Evolutionary conservation across 345 rosid species (phyloP).

Genomic region (Aurinia saxatilis): DNA sequence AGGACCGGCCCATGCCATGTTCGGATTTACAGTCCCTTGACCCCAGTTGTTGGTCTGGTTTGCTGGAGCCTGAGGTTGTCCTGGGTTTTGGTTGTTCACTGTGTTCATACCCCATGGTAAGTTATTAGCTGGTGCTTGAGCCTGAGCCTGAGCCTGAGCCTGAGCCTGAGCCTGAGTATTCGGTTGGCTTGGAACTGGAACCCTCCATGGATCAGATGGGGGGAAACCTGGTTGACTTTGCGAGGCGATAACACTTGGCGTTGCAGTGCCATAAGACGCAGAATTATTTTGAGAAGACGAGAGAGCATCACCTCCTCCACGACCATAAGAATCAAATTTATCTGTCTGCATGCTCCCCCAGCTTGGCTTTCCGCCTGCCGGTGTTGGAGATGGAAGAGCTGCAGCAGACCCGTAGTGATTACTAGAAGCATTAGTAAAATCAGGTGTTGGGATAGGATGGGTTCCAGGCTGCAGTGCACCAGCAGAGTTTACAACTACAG

Average conservation of each 20-base stretch:
- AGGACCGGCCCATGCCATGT: slow-evolving; percentile 60
- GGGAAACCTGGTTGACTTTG: slow-evolving; percentile 35
- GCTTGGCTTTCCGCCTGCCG: slow-evolving; percentile 37
- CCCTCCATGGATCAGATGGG: slow-evolving; percentile 62
- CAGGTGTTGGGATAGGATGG: slow-evolving; percentile 12
- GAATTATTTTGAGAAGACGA: slow-evolving; percentile 38
- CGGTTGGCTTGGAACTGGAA: slow-evolving; percentile 25
- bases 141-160: slow-evolving; percentile 22
- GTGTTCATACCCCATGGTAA: slow-evolving; percentile 46
- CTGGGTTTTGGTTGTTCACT: slow-evolving; percentile 27
- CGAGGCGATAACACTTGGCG: slow-evolving; percentile 33
- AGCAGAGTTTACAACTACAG: slow-evolving; percentile 31
- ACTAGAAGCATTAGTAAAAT: not conserved
- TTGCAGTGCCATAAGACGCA: slow-evolving; percentile 30
- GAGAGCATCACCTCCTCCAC: slow-evolving; percentile 33
- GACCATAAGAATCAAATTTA: slow-evolving; percentile 19
- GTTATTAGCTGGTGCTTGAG: slow-evolving; percentile 23
- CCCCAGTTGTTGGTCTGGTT: slow-evolving; percentile 57
- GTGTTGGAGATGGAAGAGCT: slow-evolving; percentile 34
- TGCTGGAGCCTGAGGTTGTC: slow-evolving; percentile 35
- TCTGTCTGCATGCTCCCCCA: slow-evolving; percentile 40
- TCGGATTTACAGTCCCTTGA: slow-evolving; percentile 42
- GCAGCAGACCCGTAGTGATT: slow-evolving; percentile 33
- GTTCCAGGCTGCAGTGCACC: slow-evolving; percentile 36
- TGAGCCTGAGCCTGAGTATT: slow-evolving; percentile 17